Conservation (phyloP, 768 basidiomycete species). For the Boletus subcaerulescens region DNA sequence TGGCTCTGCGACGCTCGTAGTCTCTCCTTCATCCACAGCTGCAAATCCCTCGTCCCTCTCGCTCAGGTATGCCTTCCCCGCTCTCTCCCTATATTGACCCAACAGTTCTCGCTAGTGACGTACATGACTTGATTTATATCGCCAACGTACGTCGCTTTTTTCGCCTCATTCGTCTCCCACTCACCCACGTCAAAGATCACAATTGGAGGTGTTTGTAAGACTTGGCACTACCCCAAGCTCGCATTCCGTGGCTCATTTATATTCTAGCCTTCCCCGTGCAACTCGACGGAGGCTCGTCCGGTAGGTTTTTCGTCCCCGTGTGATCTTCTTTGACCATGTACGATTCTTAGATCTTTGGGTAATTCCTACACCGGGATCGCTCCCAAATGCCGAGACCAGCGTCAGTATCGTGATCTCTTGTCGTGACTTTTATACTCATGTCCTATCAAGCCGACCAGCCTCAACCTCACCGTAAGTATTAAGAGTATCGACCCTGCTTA, state of each 20-base stretch:
- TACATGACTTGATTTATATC: constrained; percentile 76
- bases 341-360: constrained; percentile 65
- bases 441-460: constrained; percentile 37
- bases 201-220: constrained; percentile 57
- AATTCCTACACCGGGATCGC: constrained; percentile 42
- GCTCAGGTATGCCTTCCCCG: constrained; percentile 15
- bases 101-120: constrained; percentile 46
- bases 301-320: constrained; percentile 1
- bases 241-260: background rate
- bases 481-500: background rate
- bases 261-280: constrained; percentile 65
- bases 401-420: constrained; percentile 35
- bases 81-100: background rate
- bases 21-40: constrained; percentile 18
- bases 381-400: constrained; percentile 48
- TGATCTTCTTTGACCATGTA: background rate
- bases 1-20: constrained; percentile 23
- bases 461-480: constrained; percentile 59
- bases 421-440: constrained; percentile 4
- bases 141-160: constrained; percentile 55
- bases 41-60: constrained; percentile 11
- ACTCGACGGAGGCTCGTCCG: constrained; percentile 74
- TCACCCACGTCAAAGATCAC: constrained; percentile 48
- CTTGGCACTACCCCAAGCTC: background rate
- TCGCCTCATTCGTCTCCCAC: background rate